Percentiles rank a stretch among this genome's conserved stretches.
Evolutionary conservation across 129 eudicot species (phyloP).

Genomic region (Kitagawia praeruptora): DNA sequence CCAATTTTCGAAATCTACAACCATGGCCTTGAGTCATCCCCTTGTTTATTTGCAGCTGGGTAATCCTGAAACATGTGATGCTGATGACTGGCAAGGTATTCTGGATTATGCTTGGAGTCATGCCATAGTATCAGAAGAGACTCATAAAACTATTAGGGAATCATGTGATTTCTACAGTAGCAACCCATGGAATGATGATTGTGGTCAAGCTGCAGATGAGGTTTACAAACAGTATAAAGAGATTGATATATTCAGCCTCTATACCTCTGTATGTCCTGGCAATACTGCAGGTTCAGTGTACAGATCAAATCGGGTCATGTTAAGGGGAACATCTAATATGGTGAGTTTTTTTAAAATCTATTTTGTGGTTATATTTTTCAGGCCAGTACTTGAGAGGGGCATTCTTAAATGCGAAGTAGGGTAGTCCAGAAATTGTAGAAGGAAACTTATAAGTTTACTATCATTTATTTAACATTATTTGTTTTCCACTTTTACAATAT

Average conservation of each 20-base stretch:
- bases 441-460: not conserved
- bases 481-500: not conserved
- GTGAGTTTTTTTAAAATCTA: slow-evolving; percentile 22
- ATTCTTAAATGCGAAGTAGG: not conserved
- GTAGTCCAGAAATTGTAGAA: not conserved
- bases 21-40: not conserved
- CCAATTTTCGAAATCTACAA: no score
- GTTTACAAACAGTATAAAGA: slow-evolving; percentile 62
- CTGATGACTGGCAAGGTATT: slow-evolving; percentile 86
- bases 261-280: slow-evolving; percentile 64
- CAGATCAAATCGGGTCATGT: slow-evolving; percentile 31
- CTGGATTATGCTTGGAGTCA: slow-evolving; percentile 99
- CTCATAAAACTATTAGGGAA: slow-evolving; percentile 59
- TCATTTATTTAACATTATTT: not conserved
- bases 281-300: slow-evolving; percentile 42
- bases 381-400: not conserved
- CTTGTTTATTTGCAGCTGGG: slow-evolving; percentile 46
- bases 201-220: slow-evolving; percentile 60
- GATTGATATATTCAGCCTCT: slow-evolving; percentile 84
- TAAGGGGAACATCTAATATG: slow-evolving; percentile 55
- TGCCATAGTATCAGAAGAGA: slow-evolving; percentile 93
- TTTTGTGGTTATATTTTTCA: not conserved
- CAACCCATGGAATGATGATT: slow-evolving; percentile 52
- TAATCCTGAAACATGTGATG: slow-evolving; percentile 84
- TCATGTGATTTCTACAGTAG: slow-evolving; percentile 77